Evolutionary conservation across 1,284 basidiomycete genomes (phyloP), one percentile per base, ranked within the genome.

Genomic region (Anthracocystis walkeri): DNA sequence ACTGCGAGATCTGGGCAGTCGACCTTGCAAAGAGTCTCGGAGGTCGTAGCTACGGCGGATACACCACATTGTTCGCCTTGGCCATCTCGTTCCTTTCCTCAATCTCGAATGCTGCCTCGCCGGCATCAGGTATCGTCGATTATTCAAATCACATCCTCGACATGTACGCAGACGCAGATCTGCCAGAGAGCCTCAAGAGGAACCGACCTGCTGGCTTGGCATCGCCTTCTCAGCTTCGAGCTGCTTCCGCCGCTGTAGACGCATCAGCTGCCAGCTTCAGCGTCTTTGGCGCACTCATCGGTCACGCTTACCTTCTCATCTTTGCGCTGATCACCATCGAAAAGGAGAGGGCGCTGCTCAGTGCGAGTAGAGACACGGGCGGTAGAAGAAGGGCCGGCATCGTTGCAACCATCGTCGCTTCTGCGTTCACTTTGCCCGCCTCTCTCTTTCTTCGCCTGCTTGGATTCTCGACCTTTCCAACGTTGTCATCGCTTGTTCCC

Each of bases 1-100:
- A 78, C 66, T 83, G 82, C 59, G 82, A 84, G 51, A 71, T 84
- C 3, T 84, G 83, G 83, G 80, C 80, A 11, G 67, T 65, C 10
- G 83, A 84, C 53, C 48, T 84, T 20, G 73, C 68, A 18, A 76
- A 75, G 31, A 66, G 71, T 23, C 31, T 74, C 10, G 20, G 52
- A 4, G 68, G 66, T 25, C 63, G 62, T 42, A 77, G 67, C 44
- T 79, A 77, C n/a, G 79, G 81, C n/a, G 77, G 80, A 27, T 70
- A 76, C 49, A 72, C 77, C 1, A 74, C 77, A 16, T 61, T 82
- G 0, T 61, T 80, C n/a, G 80, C 80, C 1, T 58, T 83, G 18
- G 69, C 65, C 27, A 46, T 81, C 49, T 70, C 72, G 16, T 81
- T 79, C 58, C 58, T 78, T 33, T 71, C 67, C 8, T 65, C 74